Evolutionary conservation across 2,329 filamentous ascomycete genomes (phyloP).

Genomic region (Cordyceps cicadae): DNA sequence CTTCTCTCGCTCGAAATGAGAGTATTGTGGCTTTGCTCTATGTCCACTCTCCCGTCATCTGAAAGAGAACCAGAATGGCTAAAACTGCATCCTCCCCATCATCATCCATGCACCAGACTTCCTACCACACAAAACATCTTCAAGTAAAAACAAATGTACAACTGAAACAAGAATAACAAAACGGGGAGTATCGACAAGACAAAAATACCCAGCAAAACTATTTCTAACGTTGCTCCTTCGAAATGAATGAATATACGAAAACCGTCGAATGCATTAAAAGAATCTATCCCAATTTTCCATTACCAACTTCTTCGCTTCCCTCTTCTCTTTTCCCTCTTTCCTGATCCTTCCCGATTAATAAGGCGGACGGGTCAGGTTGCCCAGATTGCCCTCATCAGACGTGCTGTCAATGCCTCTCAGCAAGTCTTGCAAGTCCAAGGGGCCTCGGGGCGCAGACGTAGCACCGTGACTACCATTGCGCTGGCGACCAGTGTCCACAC

Average conservation of each 20-base stretch:
- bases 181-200: background rate
- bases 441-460: constrained; percentile 15
- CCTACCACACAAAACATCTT: too few relatives aligned
- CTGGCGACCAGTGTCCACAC: constrained; percentile 27
- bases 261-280: background rate
- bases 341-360: constrained; percentile 28
- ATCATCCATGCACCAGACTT: too few relatives aligned
- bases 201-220: background rate
- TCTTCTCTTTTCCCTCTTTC: background rate
- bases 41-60: background rate
- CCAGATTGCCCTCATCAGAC: constrained; percentile 36
- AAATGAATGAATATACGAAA: background rate
- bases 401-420: constrained; percentile 43
- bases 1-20: background rate
- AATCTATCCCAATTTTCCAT: background rate
- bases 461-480: constrained; percentile 23
- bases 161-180: background rate
- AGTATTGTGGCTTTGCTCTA: background rate
- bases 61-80: background rate
- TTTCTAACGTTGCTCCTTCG: background rate
- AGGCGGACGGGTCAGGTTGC: constrained; percentile 40
- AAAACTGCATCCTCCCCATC: too few relatives aligned
- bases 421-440: constrained; percentile 39
- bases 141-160: background rate
- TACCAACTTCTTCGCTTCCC: too few relatives aligned